Percentiles rank a stretch among this genome's conserved stretches.
phyloP scores from a whole-genome alignment of 768 basidiomycete genomes.

The Trametes sanguinea region DNA sequence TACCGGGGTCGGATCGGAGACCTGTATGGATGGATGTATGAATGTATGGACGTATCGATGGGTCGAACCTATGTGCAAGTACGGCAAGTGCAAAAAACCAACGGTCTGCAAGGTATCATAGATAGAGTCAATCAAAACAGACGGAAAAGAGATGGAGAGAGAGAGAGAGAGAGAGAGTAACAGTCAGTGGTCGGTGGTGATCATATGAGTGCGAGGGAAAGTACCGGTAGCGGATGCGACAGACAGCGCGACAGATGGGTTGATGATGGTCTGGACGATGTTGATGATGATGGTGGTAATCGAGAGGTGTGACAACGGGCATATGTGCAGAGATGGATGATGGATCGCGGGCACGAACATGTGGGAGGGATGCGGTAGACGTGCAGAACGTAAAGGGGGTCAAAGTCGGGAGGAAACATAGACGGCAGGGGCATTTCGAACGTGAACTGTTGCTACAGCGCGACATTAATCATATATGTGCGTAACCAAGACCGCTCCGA shows the following conservation, averaged over 20 bases:
- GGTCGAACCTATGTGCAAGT: neutral
- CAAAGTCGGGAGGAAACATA: neutral
- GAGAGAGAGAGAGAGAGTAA: too few relatives aligned
- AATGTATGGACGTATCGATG: neutral
- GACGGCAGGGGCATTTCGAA: neutral
- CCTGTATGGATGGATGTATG: too few relatives aligned
- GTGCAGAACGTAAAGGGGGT: neutral
- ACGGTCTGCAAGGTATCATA: neutral
- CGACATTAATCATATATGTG: constrained; percentile 14
- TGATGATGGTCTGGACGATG: constrained; percentile 1
- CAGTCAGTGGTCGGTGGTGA: too few relatives aligned
- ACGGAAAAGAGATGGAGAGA: too few relatives aligned
- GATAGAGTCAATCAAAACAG: neutral
- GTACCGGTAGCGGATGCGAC: neutral
- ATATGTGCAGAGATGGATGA: neutral
- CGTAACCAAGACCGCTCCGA: constrained; percentile 4
- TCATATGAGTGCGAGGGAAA: neutral
- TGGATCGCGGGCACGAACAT: too few relatives aligned
- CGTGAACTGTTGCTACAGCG: constrained; percentile 14
- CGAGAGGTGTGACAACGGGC: constrained; percentile 12
- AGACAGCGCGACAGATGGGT: neutral
- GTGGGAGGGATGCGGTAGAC: neutral
- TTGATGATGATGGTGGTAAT: too few relatives aligned
- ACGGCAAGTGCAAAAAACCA: neutral
- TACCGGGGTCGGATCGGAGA: too few relatives aligned